Conservation (phyloP, 345 rosid species). For the Eucalyptus pauciflora region DNA sequence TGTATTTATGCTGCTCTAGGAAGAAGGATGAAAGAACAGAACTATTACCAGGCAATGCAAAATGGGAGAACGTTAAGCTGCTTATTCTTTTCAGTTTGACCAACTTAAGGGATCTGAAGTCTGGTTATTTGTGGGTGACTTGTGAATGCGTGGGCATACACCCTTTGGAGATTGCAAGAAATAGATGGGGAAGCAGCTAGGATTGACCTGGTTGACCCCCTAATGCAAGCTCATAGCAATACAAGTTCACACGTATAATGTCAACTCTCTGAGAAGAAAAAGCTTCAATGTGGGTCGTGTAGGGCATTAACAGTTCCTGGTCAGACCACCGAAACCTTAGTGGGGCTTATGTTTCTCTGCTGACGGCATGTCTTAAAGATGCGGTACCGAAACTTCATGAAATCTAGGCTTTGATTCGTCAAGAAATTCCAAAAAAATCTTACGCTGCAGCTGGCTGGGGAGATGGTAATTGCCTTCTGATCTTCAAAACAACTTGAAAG, state of each 20-base stretch:
- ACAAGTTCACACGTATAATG: neutral
- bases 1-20: neutral
- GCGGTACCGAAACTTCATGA: neutral
- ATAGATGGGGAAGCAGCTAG: neutral
- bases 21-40: neutral
- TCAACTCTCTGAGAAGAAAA: neutral
- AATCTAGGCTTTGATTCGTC: neutral
- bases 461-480: neutral
- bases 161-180: neutral
- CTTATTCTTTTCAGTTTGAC: neutral
- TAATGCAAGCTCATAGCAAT: neutral
- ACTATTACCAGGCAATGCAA: neutral
- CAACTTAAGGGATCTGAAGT: neutral
- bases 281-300: neutral
- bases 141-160: neutral
- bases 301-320: neutral
- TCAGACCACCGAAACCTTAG: neutral
- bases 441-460: neutral
- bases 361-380: neutral
- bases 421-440: neutral
- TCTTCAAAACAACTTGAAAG: neutral
- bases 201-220: neutral
- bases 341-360: neutral
- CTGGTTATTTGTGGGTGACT: neutral
- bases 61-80: neutral